Conservation (phyloP, 1,139 yeast species). For the Insectozyma bohioensis region DNA sequence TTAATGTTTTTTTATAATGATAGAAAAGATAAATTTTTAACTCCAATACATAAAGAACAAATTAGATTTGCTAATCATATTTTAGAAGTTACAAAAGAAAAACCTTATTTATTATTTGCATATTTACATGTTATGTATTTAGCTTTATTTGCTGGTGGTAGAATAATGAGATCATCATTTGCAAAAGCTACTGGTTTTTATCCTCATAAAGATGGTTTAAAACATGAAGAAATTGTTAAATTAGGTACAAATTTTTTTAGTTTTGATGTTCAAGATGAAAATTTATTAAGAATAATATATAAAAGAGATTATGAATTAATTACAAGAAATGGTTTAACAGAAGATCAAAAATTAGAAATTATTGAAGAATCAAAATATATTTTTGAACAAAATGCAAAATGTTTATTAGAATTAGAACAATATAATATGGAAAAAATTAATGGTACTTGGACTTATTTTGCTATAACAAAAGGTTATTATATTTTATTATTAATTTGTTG, state of each 20-base stretch:
- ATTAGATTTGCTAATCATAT: conserved; percentile 64
- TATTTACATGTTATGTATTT: conserved; percentile 84
- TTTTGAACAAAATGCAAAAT: conserved; percentile 59
- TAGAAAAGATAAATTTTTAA: conserved; percentile 51
- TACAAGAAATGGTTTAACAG: conserved; percentile 67
- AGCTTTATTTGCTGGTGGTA: conserved; percentile 87
- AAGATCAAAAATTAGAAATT: conserved; percentile 66
- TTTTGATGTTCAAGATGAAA: conserved; percentile 71
- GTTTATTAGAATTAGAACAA: conserved; percentile 64
- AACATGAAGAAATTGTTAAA: conserved; percentile 59
- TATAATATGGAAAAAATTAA: conserved; percentile 60
- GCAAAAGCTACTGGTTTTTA: conserved; percentile 69
- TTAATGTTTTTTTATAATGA: conserved; percentile 65
- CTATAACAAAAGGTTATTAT: conserved; percentile 50
- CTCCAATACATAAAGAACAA: conserved; percentile 61
- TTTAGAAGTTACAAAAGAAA: conserved; percentile 47
- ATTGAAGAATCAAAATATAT: conserved; percentile 68
- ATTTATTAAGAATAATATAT: conserved; percentile 60
- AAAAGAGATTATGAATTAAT: conserved; percentile 77
- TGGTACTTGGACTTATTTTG: conserved; percentile 56
- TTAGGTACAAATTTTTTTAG: conserved; percentile 71
- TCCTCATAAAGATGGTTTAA: conserved; percentile 67
- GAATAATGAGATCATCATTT: conserved; percentile 66
- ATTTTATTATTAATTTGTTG: conserved; percentile 27
- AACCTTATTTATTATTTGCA: conserved; percentile 76